Percentiles rank a stretch among this genome's conserved stretches.
These are phyloP conservation scores for Bacidia gigantensis DNA, from an alignment of 495 filamentous ascomycete genomes.

Conservation along the genomic window DNA sequence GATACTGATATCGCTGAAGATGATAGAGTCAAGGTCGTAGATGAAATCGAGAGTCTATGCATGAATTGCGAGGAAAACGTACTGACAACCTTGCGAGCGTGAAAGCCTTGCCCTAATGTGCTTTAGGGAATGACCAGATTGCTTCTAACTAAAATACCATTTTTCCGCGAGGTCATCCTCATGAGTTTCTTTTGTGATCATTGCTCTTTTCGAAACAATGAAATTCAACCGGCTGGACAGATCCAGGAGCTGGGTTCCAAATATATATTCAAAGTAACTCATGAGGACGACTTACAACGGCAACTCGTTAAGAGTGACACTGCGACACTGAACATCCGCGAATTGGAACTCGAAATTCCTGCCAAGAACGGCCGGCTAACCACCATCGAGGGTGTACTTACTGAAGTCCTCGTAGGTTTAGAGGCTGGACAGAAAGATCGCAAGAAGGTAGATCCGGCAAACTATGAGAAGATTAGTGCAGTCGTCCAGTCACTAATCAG, in stretches of 20 bases:
- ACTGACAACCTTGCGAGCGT: conserved; percentile 6
- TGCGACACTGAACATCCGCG: conserved; percentile 64
- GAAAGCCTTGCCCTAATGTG: conserved; percentile 10
- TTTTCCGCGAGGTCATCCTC: conserved; percentile 90
- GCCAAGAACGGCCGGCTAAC: conserved; percentile 77
- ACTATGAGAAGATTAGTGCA: conserved; percentile 58
- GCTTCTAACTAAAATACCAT: conserved; percentile 55
- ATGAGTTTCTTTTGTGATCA: conserved; percentile 90
- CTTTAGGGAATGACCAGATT: too few species aligned
- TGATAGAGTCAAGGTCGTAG: conserved; percentile 21
- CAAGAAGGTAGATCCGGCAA: conserved; percentile 57
- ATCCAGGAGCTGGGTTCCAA: conserved; percentile 81
- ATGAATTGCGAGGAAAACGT: conserved; percentile 81
- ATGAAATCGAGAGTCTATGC: conserved; percentile 51
- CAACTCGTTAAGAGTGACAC: conserved; percentile 87
- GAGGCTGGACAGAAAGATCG: conserved; percentile 57
- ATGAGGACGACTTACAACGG: conserved; percentile 58
- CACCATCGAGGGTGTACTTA: conserved; percentile 79
- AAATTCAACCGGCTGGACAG: conserved; percentile 76
- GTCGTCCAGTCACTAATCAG: conserved; percentile 55
- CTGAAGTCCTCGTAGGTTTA: conserved; percentile 60
- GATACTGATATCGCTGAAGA: conserved; percentile 24
- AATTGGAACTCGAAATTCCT: conserved; percentile 83
- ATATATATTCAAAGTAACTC: conserved; percentile 60
- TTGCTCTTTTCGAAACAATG: conserved; percentile 78